Conservation (phyloP, 2,329 filamentous ascomycete species). For the Calonectria hongkongensis region DNA sequence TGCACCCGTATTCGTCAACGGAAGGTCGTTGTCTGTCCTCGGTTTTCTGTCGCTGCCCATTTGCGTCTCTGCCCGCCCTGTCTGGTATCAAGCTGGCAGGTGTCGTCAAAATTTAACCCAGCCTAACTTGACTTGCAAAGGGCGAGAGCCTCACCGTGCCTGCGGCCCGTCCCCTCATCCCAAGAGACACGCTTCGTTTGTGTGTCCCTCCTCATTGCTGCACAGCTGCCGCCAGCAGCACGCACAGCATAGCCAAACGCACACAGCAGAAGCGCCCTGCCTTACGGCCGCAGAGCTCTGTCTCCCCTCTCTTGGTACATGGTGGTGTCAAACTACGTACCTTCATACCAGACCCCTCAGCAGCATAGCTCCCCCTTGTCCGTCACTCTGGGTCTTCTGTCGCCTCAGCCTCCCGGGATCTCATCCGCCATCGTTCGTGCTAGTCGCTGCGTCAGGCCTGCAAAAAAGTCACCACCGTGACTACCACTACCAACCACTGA, state of each 20-base stretch:
- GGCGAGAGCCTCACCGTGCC: slow-evolving; percentile 44
- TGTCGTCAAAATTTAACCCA: slow-evolving; percentile 41
- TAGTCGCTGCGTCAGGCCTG: slow-evolving; percentile 50
- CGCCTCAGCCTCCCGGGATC: slow-evolving; percentile 42
- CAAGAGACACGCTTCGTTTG: slow-evolving; percentile 42
- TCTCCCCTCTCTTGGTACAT: slow-evolving; percentile 24
- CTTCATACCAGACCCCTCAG: slow-evolving; percentile 29
- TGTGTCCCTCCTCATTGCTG: slow-evolving; percentile 50
- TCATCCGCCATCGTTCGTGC: slow-evolving; percentile 50
- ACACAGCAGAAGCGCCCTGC: slow-evolving; percentile 45
- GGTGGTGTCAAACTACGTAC: slow-evolving; percentile 29
- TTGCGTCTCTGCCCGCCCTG: slow-evolving; percentile 38
- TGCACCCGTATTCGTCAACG: slow-evolving; percentile 14
- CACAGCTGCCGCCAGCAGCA: slow-evolving; percentile 51
- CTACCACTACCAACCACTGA: slow-evolving; percentile 40
- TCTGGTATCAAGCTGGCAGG: slow-evolving; percentile 35
- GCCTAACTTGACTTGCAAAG: slow-evolving; percentile 39
- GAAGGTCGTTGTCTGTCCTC: slow-evolving; percentile 28
- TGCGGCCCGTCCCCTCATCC: slow-evolving; percentile 40
- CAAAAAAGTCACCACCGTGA: slow-evolving; percentile 47
- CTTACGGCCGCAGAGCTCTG: slow-evolving; percentile 40
- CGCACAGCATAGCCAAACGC: slow-evolving; percentile 46
- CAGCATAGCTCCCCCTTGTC: slow-evolving; percentile 43
- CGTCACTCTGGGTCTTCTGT: slow-evolving; percentile 34
- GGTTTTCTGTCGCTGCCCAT: slow-evolving; percentile 40